A percentile compares a stretch with the other conserved stretches of the same genome.
phyloP scores from a whole-genome alignment of 2,329 filamentous ascomycete species.

The Verruconis gallopava region DNA sequence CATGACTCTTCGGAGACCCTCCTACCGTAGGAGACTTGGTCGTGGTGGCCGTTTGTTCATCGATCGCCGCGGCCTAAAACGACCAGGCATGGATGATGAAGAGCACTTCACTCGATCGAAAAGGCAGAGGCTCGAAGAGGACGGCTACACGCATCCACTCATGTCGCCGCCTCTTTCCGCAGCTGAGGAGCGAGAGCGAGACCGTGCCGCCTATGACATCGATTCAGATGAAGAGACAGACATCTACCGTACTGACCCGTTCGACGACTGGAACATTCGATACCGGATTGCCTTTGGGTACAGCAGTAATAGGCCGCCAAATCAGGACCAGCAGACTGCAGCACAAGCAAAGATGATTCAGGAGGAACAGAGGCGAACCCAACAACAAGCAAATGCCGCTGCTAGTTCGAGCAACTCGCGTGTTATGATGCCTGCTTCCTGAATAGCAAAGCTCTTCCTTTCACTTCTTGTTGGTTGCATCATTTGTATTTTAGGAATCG shows the following conservation, averaged over 20 bases:
- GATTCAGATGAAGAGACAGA: constrained; percentile 10
- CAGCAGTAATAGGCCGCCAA: constrained; percentile 1
- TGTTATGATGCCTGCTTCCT: not conserved
- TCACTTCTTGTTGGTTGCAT: too few relatives aligned
- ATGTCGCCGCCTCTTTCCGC: constrained; percentile 6
- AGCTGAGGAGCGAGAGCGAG: constrained; percentile 4
- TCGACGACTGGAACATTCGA: constrained; percentile 10
- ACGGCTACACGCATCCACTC: not conserved
- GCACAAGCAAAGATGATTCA: constrained; percentile 1
- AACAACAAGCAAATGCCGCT: constrained; percentile 4
- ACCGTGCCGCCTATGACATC: constrained; percentile 7
- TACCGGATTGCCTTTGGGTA: constrained; percentile 9
- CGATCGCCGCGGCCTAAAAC: constrained; percentile 49
- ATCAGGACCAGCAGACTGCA: constrained; percentile 1
- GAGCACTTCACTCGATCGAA: constrained; percentile 6
- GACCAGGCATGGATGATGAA: not conserved
- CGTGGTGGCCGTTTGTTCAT: constrained; percentile 78
- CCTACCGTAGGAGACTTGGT: constrained; percentile 73
- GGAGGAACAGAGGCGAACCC: not conserved
- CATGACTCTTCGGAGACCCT: constrained; percentile 30
- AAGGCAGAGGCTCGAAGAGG: not conserved
- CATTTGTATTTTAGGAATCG: too few relatives aligned
- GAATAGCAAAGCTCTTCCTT: not conserved
- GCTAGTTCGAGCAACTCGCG: constrained; percentile 2
- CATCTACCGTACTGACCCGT: constrained; percentile 9